These are phyloP conservation scores for Zea mays DNA, from an alignment of 176 grass and related monocot species.

Conservation along the genomic window DNA sequence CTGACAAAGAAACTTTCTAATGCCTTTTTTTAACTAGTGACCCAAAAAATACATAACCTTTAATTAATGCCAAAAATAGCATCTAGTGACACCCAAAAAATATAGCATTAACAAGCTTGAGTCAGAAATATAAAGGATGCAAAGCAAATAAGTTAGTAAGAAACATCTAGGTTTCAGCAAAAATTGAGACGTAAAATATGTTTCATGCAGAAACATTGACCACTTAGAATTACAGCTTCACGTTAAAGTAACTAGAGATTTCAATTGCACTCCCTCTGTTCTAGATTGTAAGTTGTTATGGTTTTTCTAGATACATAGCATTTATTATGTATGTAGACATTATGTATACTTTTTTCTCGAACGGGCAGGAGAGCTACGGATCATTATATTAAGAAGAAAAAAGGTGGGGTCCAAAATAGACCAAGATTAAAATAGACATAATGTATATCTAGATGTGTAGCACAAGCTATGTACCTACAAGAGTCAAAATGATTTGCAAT, in stretches of 20 bases:
- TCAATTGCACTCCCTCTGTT: not conserved
- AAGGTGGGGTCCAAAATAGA: no score
- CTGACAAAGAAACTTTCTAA: constrained; percentile 6
- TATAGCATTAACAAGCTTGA: not conserved
- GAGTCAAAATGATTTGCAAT: no score
- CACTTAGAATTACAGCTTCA: not conserved
- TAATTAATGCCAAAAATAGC: constrained; percentile 27
- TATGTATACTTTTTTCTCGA: no score
- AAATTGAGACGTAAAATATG: constrained; percentile 11
- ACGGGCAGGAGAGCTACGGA: no score
- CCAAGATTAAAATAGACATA: no score
- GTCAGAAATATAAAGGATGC: constrained; percentile 18
- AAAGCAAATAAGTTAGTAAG: not conserved
- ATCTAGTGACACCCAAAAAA: not conserved
- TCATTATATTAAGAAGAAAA: no score
- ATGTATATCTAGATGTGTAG: no score
- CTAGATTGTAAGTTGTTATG: not conserved
- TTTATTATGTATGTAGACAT: no score
- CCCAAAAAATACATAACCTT: not conserved
- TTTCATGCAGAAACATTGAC: constrained; percentile 4
- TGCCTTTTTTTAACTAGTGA: constrained; percentile 25
- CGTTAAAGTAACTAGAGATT: no score
- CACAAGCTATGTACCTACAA: no score
- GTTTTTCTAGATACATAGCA: not conserved
- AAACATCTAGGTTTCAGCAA: not conserved